Base-by-base conservation (phyloP, 2,329 filamentous ascomycete genomes). In the Onygenales sp. region DNA sequence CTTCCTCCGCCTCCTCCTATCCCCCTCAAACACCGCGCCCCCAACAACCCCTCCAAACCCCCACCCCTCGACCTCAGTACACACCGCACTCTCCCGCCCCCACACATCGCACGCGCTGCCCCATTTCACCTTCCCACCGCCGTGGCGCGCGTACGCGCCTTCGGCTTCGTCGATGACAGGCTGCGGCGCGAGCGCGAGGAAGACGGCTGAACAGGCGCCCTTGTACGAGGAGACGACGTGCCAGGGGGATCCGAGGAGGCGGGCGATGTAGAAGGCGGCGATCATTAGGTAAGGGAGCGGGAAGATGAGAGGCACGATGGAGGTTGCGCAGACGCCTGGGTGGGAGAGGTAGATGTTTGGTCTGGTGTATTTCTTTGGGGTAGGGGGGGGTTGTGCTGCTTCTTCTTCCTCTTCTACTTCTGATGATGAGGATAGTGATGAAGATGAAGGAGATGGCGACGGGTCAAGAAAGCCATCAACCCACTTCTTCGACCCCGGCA, bases 31-130 rank as follows among this genome's bases (percentile, higher is more conserved):
- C 42, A 73, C 63, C 66, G 60, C 83, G 85, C 0, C 75, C 73
- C 48, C 70, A 33, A 80, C 66, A 35, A 71, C 73, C 2, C 82
- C 82, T 44, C 78, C 77, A 65, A 75, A 76, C 0, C 89, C 91
- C 90, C 91, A 96, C 7, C 89, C 88, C 43, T 88, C 83, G 2
- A 95, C 85, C 68, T 95, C 89, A 1, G 90, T 94, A 62, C 82
- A 82, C 69, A 85, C 86, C 5, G 89, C 81, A 41, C 78, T 73
- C 55, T 80, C 78, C 17, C 76, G 71, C 0, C 85, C 83, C 52
- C 71, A 68, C 9, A 78, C 68, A 58, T 85, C 79, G 7, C 79
- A 79, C n/a, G 82, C 80, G 33, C 86, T 87, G 2, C 92, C 92
- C 92, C 92, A 97, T 73, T 97, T 97, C 50, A 69, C 79, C 66